Evolutionary conservation across 192 early-diverging fungal species (phyloP).

Genomic region (Geranomyces variabilis): DNA sequence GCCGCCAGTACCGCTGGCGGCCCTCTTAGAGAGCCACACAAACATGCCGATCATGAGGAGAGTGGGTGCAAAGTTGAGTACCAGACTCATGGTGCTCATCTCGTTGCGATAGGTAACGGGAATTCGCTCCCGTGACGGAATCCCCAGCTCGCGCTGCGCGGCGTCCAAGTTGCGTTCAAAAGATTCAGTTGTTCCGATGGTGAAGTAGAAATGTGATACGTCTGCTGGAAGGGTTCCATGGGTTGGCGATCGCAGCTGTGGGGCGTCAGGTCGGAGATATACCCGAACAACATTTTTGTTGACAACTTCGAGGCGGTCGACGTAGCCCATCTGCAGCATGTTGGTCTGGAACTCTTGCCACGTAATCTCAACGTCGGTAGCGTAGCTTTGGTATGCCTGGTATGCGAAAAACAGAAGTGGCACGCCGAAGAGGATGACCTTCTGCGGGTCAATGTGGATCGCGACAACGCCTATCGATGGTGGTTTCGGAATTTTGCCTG

Average conservation of each 20-base stretch:
- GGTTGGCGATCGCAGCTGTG: slow-evolving; percentile 25
- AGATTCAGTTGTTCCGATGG: slow-evolving; percentile 91
- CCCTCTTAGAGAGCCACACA: slow-evolving; percentile 83
- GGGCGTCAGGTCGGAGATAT: slow-evolving; percentile 71
- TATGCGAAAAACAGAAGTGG: slow-evolving; percentile 39
- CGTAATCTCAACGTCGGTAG: slow-evolving; percentile 67
- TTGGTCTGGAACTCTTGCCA: slow-evolving; percentile 90
- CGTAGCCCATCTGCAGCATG: slow-evolving; percentile 89
- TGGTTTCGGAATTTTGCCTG: slow-evolving; percentile 11
- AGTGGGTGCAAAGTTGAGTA: slow-evolving; percentile 93
- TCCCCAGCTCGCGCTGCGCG: slow-evolving; percentile 89
- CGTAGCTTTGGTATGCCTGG: slow-evolving; percentile 24
- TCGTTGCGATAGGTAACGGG: slow-evolving; percentile 91
- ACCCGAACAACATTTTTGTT: slow-evolving; percentile 87
- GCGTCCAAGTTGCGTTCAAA: slow-evolving; percentile 91
- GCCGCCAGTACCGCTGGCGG: slow-evolving; percentile 52
- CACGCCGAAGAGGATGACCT: slow-evolving; percentile 34
- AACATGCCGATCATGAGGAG: slow-evolving; percentile 86
- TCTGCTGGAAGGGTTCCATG: slow-evolving; percentile 12
- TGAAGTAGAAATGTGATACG: slow-evolving; percentile 68
- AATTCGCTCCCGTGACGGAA: slow-evolving; percentile 86
- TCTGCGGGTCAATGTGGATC: slow-evolving; percentile 42
- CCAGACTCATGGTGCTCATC: slow-evolving; percentile 68
- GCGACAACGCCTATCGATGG: slow-evolving; percentile 12
- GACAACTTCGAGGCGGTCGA: slow-evolving; percentile 85